A percentile compares a stretch with the other conserved stretches of the same genome.
Conservation (phyloP, 1,284 basidiomycete species). For the Melampsora larici-populina region DNA sequence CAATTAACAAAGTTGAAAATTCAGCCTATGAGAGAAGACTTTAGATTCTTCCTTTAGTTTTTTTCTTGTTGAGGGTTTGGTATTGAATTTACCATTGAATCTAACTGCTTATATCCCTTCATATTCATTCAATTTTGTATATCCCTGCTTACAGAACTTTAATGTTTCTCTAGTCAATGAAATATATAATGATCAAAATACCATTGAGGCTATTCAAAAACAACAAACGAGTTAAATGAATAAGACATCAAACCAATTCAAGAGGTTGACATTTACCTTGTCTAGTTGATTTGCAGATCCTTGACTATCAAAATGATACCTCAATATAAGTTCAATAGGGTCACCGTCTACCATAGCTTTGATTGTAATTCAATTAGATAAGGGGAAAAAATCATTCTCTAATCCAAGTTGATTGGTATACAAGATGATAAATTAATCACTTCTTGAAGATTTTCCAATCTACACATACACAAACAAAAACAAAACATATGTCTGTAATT, state of each 20-base stretch:
- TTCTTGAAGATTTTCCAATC: conserved; percentile 7
- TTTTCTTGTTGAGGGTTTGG: conserved; percentile 50
- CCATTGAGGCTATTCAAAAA: conserved; percentile 87
- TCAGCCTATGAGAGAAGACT: too few relatives aligned
- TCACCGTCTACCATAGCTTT: neutral
- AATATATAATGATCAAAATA: too few relatives aligned
- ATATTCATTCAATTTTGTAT: too few relatives aligned
- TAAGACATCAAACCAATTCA: neutral
- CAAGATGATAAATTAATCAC: conserved; percentile 58
- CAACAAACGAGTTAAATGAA: conserved; percentile 24
- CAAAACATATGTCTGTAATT: neutral
- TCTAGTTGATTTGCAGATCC: conserved; percentile 86
- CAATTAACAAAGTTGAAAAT: conserved; percentile 44
- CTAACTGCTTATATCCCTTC: too few relatives aligned
- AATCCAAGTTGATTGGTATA: conserved; percentile 60
- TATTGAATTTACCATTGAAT: too few relatives aligned
- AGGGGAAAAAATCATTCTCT: conserved; percentile 14
- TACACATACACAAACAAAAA: too few relatives aligned
- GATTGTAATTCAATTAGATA: conserved; percentile 6
- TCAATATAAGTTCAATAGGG: conserved; percentile 74
- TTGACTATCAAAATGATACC: conserved; percentile 87
- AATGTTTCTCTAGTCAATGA: too few relatives aligned
- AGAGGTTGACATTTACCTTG: conserved; percentile 58
- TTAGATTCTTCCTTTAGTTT: too few relatives aligned
- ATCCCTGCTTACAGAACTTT: too few relatives aligned